Base-by-base conservation (phyloP, 768 basidiomycete species). In the Lentinula boryana region DNA sequence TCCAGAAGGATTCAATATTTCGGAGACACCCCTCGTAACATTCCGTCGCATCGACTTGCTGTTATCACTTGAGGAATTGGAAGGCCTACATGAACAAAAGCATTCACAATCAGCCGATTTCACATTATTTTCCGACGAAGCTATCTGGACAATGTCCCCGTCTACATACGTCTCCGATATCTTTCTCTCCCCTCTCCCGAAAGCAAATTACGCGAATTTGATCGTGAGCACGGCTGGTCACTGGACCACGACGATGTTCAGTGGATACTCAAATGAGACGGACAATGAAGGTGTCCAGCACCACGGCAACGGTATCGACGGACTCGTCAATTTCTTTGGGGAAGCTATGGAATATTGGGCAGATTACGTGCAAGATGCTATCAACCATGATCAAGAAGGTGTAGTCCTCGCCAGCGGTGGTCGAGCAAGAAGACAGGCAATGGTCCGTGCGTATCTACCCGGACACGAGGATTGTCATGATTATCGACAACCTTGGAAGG, bases 41-140 rank as follows among this genome's bases (percentile, higher is more conserved):
- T 89, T 88, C 75, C 79, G 85, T 38, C 79, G 87, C 8, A 76
- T 87, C 58, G 87, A 89, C 66, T 73, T 89, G 4, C 76, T 89
- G 4, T 69, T 83, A 48, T 76, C 76, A 12, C 68, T 76, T 44
- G 71, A 76, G 1, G 82, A 85, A 55, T 74, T 89, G 5, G 69
- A 73, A 10, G 66, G 70, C 0, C 66, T 88, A 15, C 80, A 86
- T 67, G 63, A 69, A 38, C 60, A 64, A 16, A 66, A 73, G 23
- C 75, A 79, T 44, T 70, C 67, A 13, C 66, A 68, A 16, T 50
- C 67, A 4, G 9, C 7, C 18, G 64, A 75, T 41, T 74, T 76
- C 53, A 65, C 67, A 1, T 74, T 88, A 5, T 87, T 89, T 72
- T 79, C 83, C 53, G 74, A 82, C 0, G 86, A 88, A 70, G 46